Conservation (phyloP, 257 asterid species). For the Forsythia suspensa region DNA sequence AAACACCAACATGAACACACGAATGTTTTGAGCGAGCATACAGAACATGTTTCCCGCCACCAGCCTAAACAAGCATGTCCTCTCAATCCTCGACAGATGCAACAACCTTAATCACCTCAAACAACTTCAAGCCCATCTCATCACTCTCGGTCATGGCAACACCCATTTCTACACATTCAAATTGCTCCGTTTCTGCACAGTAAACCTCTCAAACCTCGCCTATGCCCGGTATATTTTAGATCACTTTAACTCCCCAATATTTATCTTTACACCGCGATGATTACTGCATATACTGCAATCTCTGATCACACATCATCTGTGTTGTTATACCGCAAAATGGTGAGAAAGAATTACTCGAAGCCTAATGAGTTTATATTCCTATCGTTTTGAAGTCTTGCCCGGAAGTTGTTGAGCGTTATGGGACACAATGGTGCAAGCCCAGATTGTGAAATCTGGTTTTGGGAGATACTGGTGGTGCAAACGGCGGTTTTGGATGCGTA, state of each 20-base stretch:
- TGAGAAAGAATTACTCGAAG: constrained; percentile 44
- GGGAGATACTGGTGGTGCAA: constrained; percentile 54
- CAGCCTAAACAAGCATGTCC: constrained; percentile 50
- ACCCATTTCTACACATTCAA: constrained; percentile 75
- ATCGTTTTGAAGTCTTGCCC: constrained; percentile 57
- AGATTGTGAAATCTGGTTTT: constrained; percentile 57
- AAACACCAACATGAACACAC: too few relatives aligned
- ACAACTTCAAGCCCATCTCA: constrained; percentile 74
- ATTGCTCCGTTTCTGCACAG: constrained; percentile 67
- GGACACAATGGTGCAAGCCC: constrained; percentile 68
- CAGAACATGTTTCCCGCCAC: constrained; percentile 38
- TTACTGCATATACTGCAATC: constrained; percentile 44
- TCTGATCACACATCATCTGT: constrained; percentile 51
- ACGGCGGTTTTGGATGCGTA: constrained; percentile 67
- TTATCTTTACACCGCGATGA: constrained; percentile 57
- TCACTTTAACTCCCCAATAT: constrained; percentile 49
- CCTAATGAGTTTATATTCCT: constrained; percentile 71
- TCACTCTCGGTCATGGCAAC: constrained; percentile 58
- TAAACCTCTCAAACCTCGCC: constrained; percentile 41
- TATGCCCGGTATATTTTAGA: constrained; percentile 75
- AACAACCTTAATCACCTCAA: constrained; percentile 50
- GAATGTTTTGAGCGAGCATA: too few relatives aligned
- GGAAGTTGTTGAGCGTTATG: constrained; percentile 40
- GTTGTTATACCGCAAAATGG: constrained; percentile 58
- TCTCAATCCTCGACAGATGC: constrained; percentile 56